Evolutionary conservation across 257 asterid genomes (phyloP), one percentile per base, ranked within the genome.

Genomic region (Handroanthus guayacan): DNA sequence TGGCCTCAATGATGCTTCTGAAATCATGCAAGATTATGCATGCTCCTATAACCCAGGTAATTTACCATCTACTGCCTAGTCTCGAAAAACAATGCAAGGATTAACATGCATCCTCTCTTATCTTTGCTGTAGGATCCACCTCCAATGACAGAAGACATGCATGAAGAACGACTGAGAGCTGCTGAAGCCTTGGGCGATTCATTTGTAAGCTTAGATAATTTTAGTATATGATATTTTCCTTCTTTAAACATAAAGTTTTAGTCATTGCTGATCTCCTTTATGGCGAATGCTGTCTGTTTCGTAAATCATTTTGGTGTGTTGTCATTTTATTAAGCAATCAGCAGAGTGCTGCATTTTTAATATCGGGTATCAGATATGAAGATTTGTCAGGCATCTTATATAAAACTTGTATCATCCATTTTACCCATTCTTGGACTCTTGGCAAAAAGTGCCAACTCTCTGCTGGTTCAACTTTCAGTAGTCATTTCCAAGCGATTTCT

Each of bases 121-220:
- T 31, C 44, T 51, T 69, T 77, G 16, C 83, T 78, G 79, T 79
- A 93, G 98, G 96, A 93, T 25, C 93, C 96, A 69, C 98, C 96
- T 76, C 97, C 86, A 48, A 91, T 93, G 97, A 93, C 98, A 69
- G 98, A 93, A 85, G 98, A 93, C 81, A 91, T 93, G 96, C 97
- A 93, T 47, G 98, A 93, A 83, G 98, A 93, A 86, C 90, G 98
- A 66, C 84, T 89, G 57, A 90, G 78, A 71, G 98, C 97, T 62
- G 95, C 91, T 77, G 93, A 87, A 82, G 97, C 93, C 72, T 85
- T 88, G 82, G 90, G 93, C 12, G 86, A 85, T 80, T 86, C 93
- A 68, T 88, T 75, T 79, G 98, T 93, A 88, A 88, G 96, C 80
- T 51, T 62, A 75, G 67, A 54, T 48, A 62, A 36, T 45, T 36